Base-by-base conservation (phyloP, 78 protist genomes). In the Chrysochromulina parva region DNA sequence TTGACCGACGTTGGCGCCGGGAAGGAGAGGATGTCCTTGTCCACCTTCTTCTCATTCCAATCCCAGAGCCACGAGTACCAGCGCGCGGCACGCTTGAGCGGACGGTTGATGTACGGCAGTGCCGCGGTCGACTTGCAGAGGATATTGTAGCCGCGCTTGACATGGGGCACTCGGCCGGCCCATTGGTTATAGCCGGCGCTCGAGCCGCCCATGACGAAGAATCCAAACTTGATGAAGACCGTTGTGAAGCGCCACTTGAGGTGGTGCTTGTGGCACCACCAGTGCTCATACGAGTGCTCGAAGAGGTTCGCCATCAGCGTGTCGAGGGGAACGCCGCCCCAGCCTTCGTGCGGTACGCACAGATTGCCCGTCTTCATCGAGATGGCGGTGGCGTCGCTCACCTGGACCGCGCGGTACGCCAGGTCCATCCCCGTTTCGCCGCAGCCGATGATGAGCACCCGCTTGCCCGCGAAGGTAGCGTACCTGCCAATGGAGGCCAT, bases 221-320 rank as follows among this genome's bases (percentile, higher is more conserved):
- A 84, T 24, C 19, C 16, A 65, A 53, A 22, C 48, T 89, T 88
- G 80, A 88, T 73, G 82, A 84, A 6, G 85, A 19, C 5, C 22
- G 66, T 47, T 9, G 80, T 85, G 19, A 91, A 11, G 7, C 20
- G 28, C 93, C 93, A 91, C 54, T 87, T 48, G 53, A 91, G 54
- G 60, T 74, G 93, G 3, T 3, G 48, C 47, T 1, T 14, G 65
- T 48, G 88, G 16, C 10, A 17, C 88, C 59, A 78, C 88, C 59
- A 76, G 81, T 92, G 94, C 53, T 66, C 92, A 84, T 92, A 60
- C 62, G 66, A 28, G 88, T 76, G 54, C 91, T 92, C 94, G 88
- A 85, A 91, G 54, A 87, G 47, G 85, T 92, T 92, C 58, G 91
- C n/a, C 81, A 92, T 92, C 82, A 92, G 48, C 14, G 85, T 60